Conservation (phyloP, 1,284 basidiomycete species). For the Inonotus obliquus region DNA sequence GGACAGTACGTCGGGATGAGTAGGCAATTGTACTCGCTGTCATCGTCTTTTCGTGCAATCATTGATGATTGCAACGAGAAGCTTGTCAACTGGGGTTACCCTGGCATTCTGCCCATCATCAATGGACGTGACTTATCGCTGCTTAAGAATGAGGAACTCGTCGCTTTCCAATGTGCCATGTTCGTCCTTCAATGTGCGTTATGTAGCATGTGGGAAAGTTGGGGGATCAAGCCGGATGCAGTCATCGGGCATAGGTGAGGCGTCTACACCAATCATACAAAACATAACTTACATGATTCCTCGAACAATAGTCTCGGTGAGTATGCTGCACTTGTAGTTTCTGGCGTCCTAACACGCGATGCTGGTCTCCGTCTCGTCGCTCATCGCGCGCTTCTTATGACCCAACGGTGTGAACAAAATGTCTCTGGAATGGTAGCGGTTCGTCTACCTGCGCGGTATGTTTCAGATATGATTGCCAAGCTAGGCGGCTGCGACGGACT, state of each 20-base stretch:
- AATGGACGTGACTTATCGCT: conserved; percentile 19
- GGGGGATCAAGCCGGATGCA: conserved; percentile 53
- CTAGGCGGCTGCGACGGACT: conserved; percentile 33
- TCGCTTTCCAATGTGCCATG: conserved; percentile 49
- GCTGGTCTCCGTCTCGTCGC: conserved; percentile 57
- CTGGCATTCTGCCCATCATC: conserved; percentile 46
- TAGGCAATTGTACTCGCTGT: conserved; percentile 43
- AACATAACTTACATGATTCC: background rate
- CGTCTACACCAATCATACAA: background rate
- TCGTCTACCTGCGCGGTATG: conserved; percentile 32
- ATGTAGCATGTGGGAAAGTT: conserved; percentile 55
- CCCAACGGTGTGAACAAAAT: conserved; percentile 38
- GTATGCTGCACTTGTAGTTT: conserved; percentile 59
- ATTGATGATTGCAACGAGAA: conserved; percentile 55
- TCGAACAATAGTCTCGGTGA: conserved; percentile 56
- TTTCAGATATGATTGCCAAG: conserved; percentile 34
- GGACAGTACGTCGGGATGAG: conserved; percentile 66
- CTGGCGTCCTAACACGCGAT: conserved; percentile 49
- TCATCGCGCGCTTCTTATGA: conserved; percentile 50
- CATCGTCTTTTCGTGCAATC: conserved; percentile 39
- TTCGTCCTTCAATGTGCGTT: conserved; percentile 60
- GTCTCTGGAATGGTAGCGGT: conserved; percentile 59
- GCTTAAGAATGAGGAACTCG: conserved; percentile 31
- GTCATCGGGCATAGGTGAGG: conserved; percentile 65
- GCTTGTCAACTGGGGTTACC: conserved; percentile 44